phyloP scores from a whole-genome alignment of 495 filamentous ascomycete genomes.

The Aspergillus hancockii region DNA sequence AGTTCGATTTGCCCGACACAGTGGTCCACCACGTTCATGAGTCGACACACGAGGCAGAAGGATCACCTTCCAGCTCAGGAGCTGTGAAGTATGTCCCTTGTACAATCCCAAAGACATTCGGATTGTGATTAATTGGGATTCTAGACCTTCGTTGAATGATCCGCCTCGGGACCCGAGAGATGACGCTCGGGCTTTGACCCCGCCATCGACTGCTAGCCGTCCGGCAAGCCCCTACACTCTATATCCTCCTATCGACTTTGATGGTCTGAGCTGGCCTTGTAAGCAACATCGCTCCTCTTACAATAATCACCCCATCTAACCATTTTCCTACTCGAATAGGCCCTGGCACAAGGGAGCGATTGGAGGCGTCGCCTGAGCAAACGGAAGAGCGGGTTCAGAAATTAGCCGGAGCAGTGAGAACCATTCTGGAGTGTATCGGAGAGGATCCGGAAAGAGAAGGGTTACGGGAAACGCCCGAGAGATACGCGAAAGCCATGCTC shows the following conservation, averaged over 20 bases:
- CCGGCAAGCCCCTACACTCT: slow-evolving; percentile 62
- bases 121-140: slow-evolving; percentile 14
- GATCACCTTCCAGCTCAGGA: slow-evolving; percentile 20
- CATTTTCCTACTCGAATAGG: slow-evolving; percentile 45
- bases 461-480: slow-evolving; percentile 78
- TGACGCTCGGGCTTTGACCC: slow-evolving; percentile 53
- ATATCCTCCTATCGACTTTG: slow-evolving; percentile 67
- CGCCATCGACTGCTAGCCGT: slow-evolving; percentile 51
- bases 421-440: slow-evolving; percentile 92
- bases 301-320: slow-evolving; percentile 13
- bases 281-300: slow-evolving; percentile 29
- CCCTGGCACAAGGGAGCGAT: slow-evolving; percentile 73
- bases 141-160: slow-evolving; percentile 54
- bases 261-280: slow-evolving; percentile 73
- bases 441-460: slow-evolving; percentile 94
- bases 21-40: slow-evolving; percentile 23
- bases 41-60: slow-evolving; percentile 21
- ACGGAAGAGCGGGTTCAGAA: slow-evolving; percentile 69
- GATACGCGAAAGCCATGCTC: slow-evolving; percentile 96
- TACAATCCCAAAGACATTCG: neutral
- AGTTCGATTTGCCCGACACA: slow-evolving; percentile 35
- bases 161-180: slow-evolving; percentile 75
- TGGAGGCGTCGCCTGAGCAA: slow-evolving; percentile 77
- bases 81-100: slow-evolving; percentile 30
- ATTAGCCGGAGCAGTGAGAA: slow-evolving; percentile 81